Percentiles rank a stretch among this genome's conserved stretches.
Evolutionary conservation across 1,139 yeast genomes (phyloP).

Genomic region (Blastobotrys buckinghamii): DNA sequence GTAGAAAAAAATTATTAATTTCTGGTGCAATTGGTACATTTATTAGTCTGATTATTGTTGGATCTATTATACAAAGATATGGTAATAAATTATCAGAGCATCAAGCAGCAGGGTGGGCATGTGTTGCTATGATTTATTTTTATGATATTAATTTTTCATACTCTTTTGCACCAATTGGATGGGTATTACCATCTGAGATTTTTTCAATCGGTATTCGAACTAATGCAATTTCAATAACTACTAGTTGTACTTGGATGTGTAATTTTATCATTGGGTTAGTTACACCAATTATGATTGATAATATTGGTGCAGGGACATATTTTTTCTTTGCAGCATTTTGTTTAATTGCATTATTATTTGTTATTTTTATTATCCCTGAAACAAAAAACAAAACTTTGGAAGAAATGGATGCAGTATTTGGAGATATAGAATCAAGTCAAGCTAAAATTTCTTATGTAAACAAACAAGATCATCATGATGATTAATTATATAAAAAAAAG

Average conservation of each 20-base stretch:
- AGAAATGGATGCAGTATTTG: constrained; percentile 43
- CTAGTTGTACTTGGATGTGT: constrained; percentile 77
- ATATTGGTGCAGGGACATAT: constrained; percentile 41
- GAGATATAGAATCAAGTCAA: constrained; percentile 21
- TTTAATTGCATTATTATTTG: constrained; percentile 12
- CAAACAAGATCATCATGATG: constrained; percentile 2
- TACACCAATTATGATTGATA: constrained; percentile 35
- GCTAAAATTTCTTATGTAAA: constrained; percentile 25
- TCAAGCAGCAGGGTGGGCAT: constrained; percentile 27
- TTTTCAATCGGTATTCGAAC: constrained; percentile 69
- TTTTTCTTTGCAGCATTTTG: constrained; percentile 40
- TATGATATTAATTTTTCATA: constrained; percentile 71
- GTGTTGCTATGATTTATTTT: constrained; percentile 62
- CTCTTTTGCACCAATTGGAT: constrained; percentile 75
- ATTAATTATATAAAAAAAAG: constrained; percentile 8
- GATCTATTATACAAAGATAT: constrained; percentile 28
- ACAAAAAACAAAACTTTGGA: constrained; percentile 52
- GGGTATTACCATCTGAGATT: constrained; percentile 74
- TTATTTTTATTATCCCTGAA: constrained; percentile 42
- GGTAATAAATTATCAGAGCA: constrained; percentile 18
- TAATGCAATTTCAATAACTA: constrained; percentile 59
- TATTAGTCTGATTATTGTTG: constrained; percentile 35
- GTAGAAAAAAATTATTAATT: constrained; percentile 48
- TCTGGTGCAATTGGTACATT: constrained; percentile 46
- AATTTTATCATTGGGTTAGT: constrained; percentile 56